A percentile compares a stretch with the other conserved stretches of the same genome.
Conservation (phyloP, 306 rosid species). For the Cucurbita maxima region DNA sequence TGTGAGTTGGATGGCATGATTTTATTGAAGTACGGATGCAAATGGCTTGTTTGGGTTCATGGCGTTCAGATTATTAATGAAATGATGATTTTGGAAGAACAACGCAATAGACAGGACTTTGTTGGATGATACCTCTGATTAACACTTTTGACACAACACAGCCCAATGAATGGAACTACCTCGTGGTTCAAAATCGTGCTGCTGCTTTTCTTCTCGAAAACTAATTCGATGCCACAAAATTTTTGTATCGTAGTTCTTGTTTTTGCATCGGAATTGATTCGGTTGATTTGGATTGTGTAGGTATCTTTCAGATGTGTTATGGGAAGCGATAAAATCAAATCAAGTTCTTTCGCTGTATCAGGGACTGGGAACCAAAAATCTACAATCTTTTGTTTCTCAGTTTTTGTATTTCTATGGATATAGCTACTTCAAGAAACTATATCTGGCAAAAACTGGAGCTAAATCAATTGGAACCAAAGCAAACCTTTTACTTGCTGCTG, state of each 20-base stretch:
- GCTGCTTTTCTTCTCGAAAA: background rate
- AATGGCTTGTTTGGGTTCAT: background rate
- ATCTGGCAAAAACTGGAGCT: slow-evolving; percentile 56
- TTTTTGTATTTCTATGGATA: slow-evolving; percentile 91
- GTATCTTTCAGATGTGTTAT: slow-evolving; percentile 75
- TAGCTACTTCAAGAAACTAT: slow-evolving; percentile 85
- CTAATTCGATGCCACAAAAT: background rate
- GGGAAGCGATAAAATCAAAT: slow-evolving; percentile 64
- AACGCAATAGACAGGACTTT: background rate
- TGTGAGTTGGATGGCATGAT: background rate
- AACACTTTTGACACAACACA: background rate
- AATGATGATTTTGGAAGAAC: background rate
- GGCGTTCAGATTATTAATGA: background rate
- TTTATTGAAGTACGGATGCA: background rate
- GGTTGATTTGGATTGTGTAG: slow-evolving; percentile 29
- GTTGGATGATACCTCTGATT: background rate
- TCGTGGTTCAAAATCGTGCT: background rate
- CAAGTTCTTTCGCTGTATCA: slow-evolving; percentile 86
- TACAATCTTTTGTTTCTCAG: slow-evolving; percentile 86
- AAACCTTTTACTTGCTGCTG: slow-evolving; percentile 81
- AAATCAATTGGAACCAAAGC: slow-evolving; percentile 70
- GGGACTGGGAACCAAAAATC: slow-evolving; percentile 86
- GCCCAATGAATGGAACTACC: background rate
- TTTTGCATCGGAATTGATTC: slow-evolving; percentile 6
- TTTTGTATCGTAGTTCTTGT: background rate